phyloP scores from a whole-genome alignment of 192 early-diverging fungal species.

The Mortierella claussenii region DNA sequence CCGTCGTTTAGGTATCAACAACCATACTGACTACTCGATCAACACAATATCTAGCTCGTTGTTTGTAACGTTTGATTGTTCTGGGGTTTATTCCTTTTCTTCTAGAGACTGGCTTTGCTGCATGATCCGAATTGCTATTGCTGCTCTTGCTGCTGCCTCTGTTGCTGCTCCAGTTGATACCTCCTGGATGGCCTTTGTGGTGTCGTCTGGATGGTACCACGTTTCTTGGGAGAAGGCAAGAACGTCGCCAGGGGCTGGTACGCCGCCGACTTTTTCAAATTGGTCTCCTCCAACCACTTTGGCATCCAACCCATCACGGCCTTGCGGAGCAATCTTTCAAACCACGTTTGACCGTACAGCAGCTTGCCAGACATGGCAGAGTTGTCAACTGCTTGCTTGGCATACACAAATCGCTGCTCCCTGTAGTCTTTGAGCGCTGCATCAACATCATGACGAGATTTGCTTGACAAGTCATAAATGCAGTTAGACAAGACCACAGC shows the following conservation, averaged over 20 bases:
- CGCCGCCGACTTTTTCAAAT: background rate
- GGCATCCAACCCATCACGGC: slow-evolving; percentile 2
- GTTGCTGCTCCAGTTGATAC: background rate
- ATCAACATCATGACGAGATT: background rate
- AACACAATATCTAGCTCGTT: too few species aligned
- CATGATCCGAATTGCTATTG: background rate
- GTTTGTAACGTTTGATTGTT: background rate
- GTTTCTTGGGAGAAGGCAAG: background rate
- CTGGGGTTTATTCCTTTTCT: background rate
- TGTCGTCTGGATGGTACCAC: background rate
- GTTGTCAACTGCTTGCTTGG: background rate
- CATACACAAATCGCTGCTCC: background rate
- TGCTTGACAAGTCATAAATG: slow-evolving; percentile 9
- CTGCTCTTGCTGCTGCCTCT: too few species aligned
- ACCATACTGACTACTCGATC: too few species aligned
- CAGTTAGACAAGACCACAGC: slow-evolving; percentile 37
- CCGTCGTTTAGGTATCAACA: too few species aligned
- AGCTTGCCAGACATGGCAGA: background rate
- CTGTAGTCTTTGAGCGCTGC: slow-evolving; percentile 2
- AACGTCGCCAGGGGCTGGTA: slow-evolving; percentile 5
- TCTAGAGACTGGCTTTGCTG: background rate
- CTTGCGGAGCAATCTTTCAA: background rate
- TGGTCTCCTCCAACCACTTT: background rate
- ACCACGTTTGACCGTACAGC: background rate
- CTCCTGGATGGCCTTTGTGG: slow-evolving; percentile 1